Base-by-base conservation (phyloP, 2,329 filamentous ascomycete species). In the Nemania bipapillata region DNA sequence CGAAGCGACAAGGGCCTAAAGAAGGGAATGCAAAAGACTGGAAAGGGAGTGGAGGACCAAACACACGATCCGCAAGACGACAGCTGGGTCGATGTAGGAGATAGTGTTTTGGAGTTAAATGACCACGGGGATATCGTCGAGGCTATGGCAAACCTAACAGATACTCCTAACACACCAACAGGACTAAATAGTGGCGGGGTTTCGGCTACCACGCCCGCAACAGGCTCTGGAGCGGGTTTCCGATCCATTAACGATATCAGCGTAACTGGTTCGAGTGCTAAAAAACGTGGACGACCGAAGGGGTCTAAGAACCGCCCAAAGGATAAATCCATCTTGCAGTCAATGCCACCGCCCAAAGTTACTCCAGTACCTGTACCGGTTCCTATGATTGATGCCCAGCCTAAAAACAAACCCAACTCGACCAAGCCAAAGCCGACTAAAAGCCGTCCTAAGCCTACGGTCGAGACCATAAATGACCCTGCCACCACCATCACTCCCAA, bases 1-100 rank as follows among this genome's bases (percentile, higher is more conserved):
- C 78, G 83, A 50, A 82, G 81, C 57, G 85, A 86, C 65, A 87
- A 86, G 71, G 84, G 84, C 5, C 78, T 83, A n/a, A 86, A 84
- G 70, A 86, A 86, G 72, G 80, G 81, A 0, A 72, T 78, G 0
- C 72, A 73, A 5, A 76, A 76, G 49, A 77, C 76, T 32, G 45
- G 60, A 32, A 75, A 73, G 62, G 73, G 68, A 12, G 64, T 47
- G 20, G 63, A 67, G 11, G 70, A 73, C 32, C 74, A 65, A 63
- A 35, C 68, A 35, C 76, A 75, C 35, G 74, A 76, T 45, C 60
- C 65, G 40, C 76, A 75, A 6, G 82, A 84, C 40, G 81, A 83
- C 37, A 82, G 80, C 58, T 85, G 83, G 83, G 78, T 83, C 4
- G 83, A 85, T 68, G 77, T 82, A n/a, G 82, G 83, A 1, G 80